Evolutionary conservation across 2,329 filamentous ascomycete genomes (phyloP).

Genomic region (Venturia oleaginea): DNA sequence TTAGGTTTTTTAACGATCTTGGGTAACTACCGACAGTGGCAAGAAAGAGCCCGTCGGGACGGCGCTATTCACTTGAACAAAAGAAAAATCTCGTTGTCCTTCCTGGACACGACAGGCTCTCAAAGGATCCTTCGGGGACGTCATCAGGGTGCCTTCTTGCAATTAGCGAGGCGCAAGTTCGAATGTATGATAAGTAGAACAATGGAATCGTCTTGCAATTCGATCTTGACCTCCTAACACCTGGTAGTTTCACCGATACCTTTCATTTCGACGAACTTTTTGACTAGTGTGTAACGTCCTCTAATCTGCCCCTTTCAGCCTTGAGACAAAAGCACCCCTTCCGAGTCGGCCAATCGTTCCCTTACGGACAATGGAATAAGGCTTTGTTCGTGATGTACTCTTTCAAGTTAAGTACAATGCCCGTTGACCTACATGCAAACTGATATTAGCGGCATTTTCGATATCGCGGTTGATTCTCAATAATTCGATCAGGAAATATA

Average conservation of each 20-base stretch:
- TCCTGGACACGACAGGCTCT: background rate
- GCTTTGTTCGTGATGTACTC: background rate
- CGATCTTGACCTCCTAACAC: background rate
- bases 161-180: background rate
- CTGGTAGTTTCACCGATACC: background rate
- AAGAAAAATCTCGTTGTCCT: background rate
- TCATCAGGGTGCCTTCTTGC: background rate
- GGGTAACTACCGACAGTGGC: background rate
- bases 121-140: too few species aligned
- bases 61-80: background rate
- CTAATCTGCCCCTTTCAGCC: background rate
- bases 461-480: too few species aligned
- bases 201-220: background rate
- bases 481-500: too few species aligned
- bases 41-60: background rate
- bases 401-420: too few species aligned
- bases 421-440: too few species aligned
- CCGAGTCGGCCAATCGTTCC: background rate
- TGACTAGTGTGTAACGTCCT: background rate
- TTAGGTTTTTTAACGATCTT: background rate
- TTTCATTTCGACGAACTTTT: background rate
- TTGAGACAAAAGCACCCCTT: too few species aligned
- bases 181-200: slow-evolving; percentile 6
- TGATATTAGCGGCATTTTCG: too few species aligned
- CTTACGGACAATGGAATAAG: background rate